Evolutionary conservation across 1,284 basidiomycete species (phyloP).

Genomic region (Trichosporon sp.): DNA sequence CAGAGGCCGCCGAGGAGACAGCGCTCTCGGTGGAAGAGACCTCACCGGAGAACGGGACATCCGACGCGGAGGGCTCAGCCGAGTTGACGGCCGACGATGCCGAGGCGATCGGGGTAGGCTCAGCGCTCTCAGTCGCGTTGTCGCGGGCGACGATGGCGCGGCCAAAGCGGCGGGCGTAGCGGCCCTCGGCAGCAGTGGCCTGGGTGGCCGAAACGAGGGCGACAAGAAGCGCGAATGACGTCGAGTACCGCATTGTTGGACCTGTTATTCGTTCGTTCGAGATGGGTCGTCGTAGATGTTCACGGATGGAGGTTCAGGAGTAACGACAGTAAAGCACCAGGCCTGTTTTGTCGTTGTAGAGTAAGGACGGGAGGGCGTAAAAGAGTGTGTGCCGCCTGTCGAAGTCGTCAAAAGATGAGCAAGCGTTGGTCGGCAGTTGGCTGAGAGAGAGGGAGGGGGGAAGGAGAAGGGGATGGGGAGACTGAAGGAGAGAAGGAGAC

Average conservation of each 20-base stretch:
- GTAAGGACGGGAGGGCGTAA: background rate
- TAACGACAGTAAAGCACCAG: background rate
- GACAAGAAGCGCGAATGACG: constrained; percentile 14
- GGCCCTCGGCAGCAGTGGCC: constrained; percentile 11
- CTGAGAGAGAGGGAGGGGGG: background rate
- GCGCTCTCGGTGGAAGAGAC: background rate
- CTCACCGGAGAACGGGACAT: background rate
- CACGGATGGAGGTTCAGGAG: background rate
- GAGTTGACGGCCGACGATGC: background rate
- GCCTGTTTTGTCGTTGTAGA: background rate
- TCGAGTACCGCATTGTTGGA: constrained; percentile 17
- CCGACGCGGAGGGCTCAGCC: background rate
- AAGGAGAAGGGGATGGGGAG: background rate
- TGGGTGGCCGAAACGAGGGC: constrained; percentile 17
- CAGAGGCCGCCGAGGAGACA: background rate
- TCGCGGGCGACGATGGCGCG: background rate
- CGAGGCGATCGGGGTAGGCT: background rate
- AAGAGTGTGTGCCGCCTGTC: constrained; percentile 10
- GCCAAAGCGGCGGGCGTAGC: constrained; percentile 7
- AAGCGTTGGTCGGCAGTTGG: background rate
- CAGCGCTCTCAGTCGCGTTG: background rate
- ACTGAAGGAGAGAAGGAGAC: background rate
- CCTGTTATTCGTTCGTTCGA: background rate
- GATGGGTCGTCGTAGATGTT: background rate
- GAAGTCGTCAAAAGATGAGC: background rate